Evolutionary conservation across 768 basidiomycete species (phyloP).

Genomic region (Mycena maculata): DNA sequence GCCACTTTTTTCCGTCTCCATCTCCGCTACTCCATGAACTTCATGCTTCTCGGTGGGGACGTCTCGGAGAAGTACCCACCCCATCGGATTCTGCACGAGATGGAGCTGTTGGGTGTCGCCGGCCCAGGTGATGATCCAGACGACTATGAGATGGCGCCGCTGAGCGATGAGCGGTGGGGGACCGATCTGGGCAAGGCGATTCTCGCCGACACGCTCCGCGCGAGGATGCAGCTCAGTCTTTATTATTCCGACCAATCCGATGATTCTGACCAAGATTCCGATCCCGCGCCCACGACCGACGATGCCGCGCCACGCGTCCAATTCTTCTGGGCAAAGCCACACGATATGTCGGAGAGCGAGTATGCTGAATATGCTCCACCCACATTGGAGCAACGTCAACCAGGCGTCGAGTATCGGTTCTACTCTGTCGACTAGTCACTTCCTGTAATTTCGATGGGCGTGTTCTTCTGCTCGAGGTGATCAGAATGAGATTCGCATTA

Average conservation of each 20-base stretch:
- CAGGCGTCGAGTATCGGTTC: no score
- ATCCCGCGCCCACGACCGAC: no score
- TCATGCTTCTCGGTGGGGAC: conserved; percentile 28
- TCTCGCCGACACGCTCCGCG: background rate
- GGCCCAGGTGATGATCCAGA: background rate
- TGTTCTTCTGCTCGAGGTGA: no score
- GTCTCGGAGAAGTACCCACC: conserved; percentile 11
- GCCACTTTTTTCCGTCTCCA: conserved; percentile 10
- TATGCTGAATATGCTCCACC: no score
- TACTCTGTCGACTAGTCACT: no score
- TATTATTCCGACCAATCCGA: background rate
- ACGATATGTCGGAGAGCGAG: no score
- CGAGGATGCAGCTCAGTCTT: background rate
- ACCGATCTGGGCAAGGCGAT: conserved; percentile 21
- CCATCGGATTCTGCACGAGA: background rate
- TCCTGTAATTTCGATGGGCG: no score
- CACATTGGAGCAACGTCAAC: no score
- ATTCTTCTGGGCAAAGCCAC: no score
- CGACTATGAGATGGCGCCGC: conserved; percentile 8
- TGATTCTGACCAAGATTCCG: no score
- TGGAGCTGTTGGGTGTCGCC: conserved; percentile 10
- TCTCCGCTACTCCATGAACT: conserved; percentile 9
- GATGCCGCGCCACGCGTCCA: no score
- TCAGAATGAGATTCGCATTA: no score
- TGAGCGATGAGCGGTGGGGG: conserved; percentile 11